Evolutionary conservation across 139 green algal species (phyloP), one percentile per base, ranked within the genome.

Genomic region (Coccomyxa sp.): DNA sequence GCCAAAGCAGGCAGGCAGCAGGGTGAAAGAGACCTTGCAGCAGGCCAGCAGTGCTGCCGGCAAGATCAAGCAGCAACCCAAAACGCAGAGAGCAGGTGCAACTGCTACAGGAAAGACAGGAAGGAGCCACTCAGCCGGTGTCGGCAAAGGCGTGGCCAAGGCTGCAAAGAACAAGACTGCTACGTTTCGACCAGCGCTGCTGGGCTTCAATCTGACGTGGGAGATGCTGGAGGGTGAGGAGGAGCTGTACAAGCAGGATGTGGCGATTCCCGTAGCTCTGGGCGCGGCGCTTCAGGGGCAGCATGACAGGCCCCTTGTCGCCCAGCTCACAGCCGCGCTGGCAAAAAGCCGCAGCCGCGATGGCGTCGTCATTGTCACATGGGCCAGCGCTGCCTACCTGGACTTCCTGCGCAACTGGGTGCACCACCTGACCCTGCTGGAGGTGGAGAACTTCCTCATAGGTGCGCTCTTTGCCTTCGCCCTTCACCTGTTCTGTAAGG

Each of bases 371-470:
- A 57, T 63, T 59, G 76, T 80, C 16, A 80, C 76, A 16, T 80
- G 30, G 23, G 76, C 76, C 76, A 80, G 31, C 31, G 16, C 16
- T 16, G 30, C 27, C 32, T 58, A 63, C 30, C 38, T 80, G 32
- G 76, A 80, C 15, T 80, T 80, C 59, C 30, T 60, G 13, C 30
- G 27, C 16, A 80, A 80, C 31, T 80, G 76, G 76, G 76, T 60
- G 76, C 23, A 59, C 76, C 31, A 80, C 76, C 18, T 80, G 30
- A 25, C 17, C 30, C 30, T 21, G 30, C 16, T 59, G 32, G 76
- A 60, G 15, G 30, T 80, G 32, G 17, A 25, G 16, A 80, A 80
- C 38, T 63, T 80, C 76, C 76, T 80, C 31, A 31, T 80, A 30
- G 76, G 76, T 77, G 71, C 21, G 71, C 21, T n/a, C n/a, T 38